A percentile compares a stretch with the other conserved stretches of the same genome.
Evolutionary conservation across 768 basidiomycete genomes (phyloP).

Genomic region (Gloeopeniophorella convolvens): DNA sequence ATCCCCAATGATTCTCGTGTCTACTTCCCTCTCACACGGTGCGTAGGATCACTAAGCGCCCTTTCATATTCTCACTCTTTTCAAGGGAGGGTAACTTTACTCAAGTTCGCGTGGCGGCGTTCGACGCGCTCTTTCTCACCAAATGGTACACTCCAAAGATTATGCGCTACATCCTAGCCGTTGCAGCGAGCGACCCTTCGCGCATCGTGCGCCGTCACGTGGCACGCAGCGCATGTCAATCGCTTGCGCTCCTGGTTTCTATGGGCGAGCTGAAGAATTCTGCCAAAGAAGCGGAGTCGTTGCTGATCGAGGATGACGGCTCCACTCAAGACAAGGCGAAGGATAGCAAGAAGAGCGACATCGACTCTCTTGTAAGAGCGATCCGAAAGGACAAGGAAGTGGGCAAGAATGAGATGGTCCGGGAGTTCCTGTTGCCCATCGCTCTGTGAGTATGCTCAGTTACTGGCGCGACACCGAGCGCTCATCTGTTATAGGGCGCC

Average conservation of each 20-base stretch:
- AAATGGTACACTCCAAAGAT: conserved; percentile 83
- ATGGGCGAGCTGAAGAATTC: conserved; percentile 86
- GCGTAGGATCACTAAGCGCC: conserved; percentile 22
- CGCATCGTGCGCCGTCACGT: conserved; percentile 80
- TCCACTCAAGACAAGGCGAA: conserved; percentile 62
- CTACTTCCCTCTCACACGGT: conserved; percentile 90
- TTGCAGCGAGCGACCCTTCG: conserved; percentile 83
- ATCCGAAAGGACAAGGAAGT: conserved; percentile 84
- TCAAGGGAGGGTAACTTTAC: conserved; percentile 88
- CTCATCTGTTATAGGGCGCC: conserved; percentile 43
- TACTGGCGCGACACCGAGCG: background rate
- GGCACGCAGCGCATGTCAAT: conserved; percentile 77
- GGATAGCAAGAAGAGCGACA: conserved; percentile 69
- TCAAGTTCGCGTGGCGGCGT: conserved; percentile 86
- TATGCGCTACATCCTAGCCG: conserved; percentile 81
- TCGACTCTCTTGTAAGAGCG: conserved; percentile 80
- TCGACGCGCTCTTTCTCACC: conserved; percentile 87
- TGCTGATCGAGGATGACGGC: conserved; percentile 86
- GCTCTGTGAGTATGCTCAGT: conserved; percentile 52
- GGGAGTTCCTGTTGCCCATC: conserved; percentile 77
- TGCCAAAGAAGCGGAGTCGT: conserved; percentile 64
- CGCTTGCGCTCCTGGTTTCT: conserved; percentile 76
- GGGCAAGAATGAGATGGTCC: conserved; percentile 69
- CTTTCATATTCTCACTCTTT: background rate
- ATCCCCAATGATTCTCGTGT: conserved; percentile 68